These are phyloP conservation scores for Myxozyma neglecta DNA, from an alignment of 805 yeast species.

Conservation along the genomic window DNA sequence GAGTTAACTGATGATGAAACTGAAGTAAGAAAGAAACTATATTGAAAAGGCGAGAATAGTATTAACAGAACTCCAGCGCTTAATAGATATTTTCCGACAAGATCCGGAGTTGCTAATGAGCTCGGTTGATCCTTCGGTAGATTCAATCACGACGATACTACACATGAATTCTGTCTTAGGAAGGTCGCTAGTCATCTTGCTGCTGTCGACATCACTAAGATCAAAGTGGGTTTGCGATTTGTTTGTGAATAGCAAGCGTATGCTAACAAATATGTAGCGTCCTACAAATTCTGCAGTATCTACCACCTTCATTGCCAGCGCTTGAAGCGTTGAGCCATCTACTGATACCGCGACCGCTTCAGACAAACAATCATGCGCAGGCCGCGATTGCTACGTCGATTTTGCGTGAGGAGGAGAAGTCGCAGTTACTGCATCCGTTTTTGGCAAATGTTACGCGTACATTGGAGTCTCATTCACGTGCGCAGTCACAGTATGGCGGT, in stretches of 20 bases:
- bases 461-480: slow-evolving; percentile 7
- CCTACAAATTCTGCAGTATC: slow-evolving; percentile 17
- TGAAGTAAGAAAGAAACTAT: slow-evolving; percentile 6
- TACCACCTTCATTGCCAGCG: slow-evolving; percentile 25
- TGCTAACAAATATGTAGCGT: slow-evolving; percentile 9
- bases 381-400: neutral
- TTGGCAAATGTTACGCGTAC: slow-evolving; percentile 23
- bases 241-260: neutral
- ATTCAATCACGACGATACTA: slow-evolving; percentile 19
- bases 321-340: slow-evolving; percentile 20
- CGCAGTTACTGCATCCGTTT: slow-evolving; percentile 22
- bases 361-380: neutral
- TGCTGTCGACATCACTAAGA: slow-evolving; percentile 16
- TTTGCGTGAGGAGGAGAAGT: slow-evolving; percentile 20
- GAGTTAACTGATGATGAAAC: slow-evolving; percentile 15
- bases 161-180: slow-evolving; percentile 16
- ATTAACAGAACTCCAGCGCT: neutral
- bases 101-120: slow-evolving; percentile 16
- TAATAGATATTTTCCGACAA: slow-evolving; percentile 3
- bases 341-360: neutral
- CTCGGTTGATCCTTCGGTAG: slow-evolving; percentile 18
- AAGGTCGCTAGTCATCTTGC: slow-evolving; percentile 15
- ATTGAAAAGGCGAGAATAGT: neutral
- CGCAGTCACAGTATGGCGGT: neutral
- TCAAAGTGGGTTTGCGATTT: slow-evolving; percentile 7